Conservation (phyloP, 352 stramenopile species). For the Globisporangium parvum region DNA sequence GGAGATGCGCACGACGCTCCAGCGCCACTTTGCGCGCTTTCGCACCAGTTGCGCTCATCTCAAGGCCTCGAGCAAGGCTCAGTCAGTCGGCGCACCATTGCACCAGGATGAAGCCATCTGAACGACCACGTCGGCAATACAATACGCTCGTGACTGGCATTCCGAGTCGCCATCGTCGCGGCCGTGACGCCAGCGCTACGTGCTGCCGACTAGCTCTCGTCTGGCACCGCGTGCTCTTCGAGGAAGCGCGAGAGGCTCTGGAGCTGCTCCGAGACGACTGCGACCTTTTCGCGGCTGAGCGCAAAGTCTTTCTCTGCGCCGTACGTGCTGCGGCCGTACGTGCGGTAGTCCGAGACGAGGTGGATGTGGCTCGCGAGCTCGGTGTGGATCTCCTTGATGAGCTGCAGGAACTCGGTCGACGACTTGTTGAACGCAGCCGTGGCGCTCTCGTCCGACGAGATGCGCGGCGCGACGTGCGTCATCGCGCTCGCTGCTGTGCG, state of each 20-base stretch:
- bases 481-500: slow-evolving; percentile 63
- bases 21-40: slow-evolving; percentile 61
- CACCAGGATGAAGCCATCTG: neutral
- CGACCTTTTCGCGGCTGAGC: slow-evolving; percentile 72
- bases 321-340: slow-evolving; percentile 78
- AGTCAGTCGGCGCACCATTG: neutral
- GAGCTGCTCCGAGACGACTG: slow-evolving; percentile 73
- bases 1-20: slow-evolving; percentile 30
- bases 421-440: slow-evolving; percentile 69
- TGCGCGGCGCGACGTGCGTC: slow-evolving; percentile 54
- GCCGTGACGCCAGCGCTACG: neutral
- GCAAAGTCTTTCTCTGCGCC: slow-evolving; percentile 77
- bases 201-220: slow-evolving; percentile 33
- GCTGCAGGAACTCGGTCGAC: slow-evolving; percentile 81
- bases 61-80: neutral
- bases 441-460: slow-evolving; percentile 57
- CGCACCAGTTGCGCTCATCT: slow-evolving; percentile 5
- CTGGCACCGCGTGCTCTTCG: slow-evolving; percentile 62
- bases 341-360: slow-evolving; percentile 81
- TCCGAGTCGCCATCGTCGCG: no score
- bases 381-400: slow-evolving; percentile 81
- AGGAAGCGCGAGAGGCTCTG: slow-evolving; percentile 70
- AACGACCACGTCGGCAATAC: neutral
- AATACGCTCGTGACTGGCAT: neutral
- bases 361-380: slow-evolving; percentile 82